Base-by-base conservation (phyloP, 805 yeast genomes). In the Blastobotrys attinorum region DNA sequence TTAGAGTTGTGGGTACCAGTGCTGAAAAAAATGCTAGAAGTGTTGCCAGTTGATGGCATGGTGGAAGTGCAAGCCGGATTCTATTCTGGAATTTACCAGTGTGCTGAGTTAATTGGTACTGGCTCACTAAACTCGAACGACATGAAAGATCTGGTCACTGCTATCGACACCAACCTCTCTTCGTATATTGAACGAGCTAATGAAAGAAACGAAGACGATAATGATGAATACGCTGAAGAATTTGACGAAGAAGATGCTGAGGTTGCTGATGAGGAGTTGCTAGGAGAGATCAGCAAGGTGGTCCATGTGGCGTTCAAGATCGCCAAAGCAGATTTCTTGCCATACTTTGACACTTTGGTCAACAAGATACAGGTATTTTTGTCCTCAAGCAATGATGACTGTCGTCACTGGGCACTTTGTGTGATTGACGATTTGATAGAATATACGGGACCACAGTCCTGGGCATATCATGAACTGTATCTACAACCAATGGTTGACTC, bases 171-270 rank as follows among this genome's bases (percentile, higher is more conserved):
- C 2, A 80, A 79, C 53, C 65, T 88, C 58, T 65, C 71, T 8
- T 95, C 83, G 47, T 76, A 81, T 32, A 77, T 75, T 56, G 79
- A 75, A 46, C 76, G 95, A 53, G 78, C 85, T 43, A 71, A 70
- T 47, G 81, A 74, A 35, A 57, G 64, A n/a, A 58, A 58, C 11
- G 56, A 55, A 8, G 57, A 54, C 31, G 63, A 53, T 18, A 62
- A 53, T 15, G 95, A 86, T 58, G 95, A 85, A 55, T 88, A 81
- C 61, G 82, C 83, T 47, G 96, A 87, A 64, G 96, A 86, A 37
- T 69, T 80, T 4, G 95, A 83, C 46, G 84, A 78, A 44, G 88
- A 81, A 45, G 97, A 89, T 44, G 81, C 76, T 46, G 95, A 83
- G 55, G 77, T 72, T 53, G 81, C 92, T 1, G 97, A 92, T 61